Evolutionary conservation across 192 early-diverging fungal genomes (phyloP), one percentile per base, ranked within the genome.

Genomic region (Entomortierella chlamydospora): DNA sequence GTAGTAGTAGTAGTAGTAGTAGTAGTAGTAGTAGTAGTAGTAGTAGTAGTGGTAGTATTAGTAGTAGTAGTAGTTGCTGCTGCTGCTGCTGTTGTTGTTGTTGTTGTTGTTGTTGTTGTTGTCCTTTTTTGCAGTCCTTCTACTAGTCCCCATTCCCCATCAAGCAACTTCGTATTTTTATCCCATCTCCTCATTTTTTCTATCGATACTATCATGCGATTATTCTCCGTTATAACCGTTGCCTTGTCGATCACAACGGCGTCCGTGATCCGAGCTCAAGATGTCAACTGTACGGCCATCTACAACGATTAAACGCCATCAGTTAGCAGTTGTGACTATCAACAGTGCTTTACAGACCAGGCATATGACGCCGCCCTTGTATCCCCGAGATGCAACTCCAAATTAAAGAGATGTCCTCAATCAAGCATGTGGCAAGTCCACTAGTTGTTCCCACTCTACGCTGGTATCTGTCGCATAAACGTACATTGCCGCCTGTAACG

Each of bases 331-430:
- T n/a, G 49, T 7, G 4, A 4, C 41, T 73, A 49, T 34, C 72
- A 61, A 25, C 51, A 66, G 42, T 66, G 72, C 12, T 73, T 66
- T 17, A 68, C 64, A 29, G 72, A 74, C 26, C 64, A 62, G 13
- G 41, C 33, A 29, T 74, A 67, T 30, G 67, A 74, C 43, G 50
- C 72, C 1, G 64, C 57, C 0, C 59, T 74, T 10, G 72, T 67
- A n/a, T 22, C 64, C 59, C 64, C 67, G 20, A 58, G 72, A 1
- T 31, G n/a, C 31, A 7, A 56, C 17, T 13, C 72, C 64, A 3
- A 53, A 74, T 43, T 74, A 68, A 15, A 29, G 22, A 2, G 57
- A 74, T 6, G 52, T 74, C 29, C 57, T 74, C 25, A 22, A 57
- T 30, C 62, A 55, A 41, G 23, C 60, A 41, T 73, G 72, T 28